phyloP scores from a whole-genome alignment of 1,139 yeast genomes.

The Saccharomyces pastorianus region DNA sequence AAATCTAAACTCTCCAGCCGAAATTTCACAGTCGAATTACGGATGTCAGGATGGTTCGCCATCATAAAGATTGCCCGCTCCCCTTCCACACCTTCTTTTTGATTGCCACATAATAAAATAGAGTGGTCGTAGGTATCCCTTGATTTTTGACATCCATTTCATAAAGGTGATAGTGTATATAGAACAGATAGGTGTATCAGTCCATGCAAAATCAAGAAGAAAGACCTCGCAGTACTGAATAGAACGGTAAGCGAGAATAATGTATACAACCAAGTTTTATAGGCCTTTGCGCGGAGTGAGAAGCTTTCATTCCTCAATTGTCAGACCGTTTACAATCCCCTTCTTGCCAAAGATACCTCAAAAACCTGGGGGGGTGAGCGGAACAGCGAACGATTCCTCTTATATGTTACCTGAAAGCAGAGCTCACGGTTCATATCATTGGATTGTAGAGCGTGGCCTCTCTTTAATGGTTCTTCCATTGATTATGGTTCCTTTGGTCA shows the following conservation, averaged over 20 bases:
- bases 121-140: neutral
- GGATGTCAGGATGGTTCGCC: too few relatives aligned
- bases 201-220: neutral
- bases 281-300: neutral
- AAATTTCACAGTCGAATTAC: too few relatives aligned
- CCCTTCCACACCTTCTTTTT: too few relatives aligned
- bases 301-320: neutral
- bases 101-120: too few relatives aligned
- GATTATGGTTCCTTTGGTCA: conserved; percentile 48
- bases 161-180: neutral
- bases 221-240: too few relatives aligned
- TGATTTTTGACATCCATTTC: neutral
- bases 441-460: conserved; percentile 57
- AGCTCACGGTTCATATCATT: conserved; percentile 57
- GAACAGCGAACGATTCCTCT: conserved; percentile 65
- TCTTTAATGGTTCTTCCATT: conserved; percentile 55
- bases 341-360: conserved; percentile 48
- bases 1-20: too few relatives aligned
- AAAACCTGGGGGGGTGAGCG: conserved; percentile 66
- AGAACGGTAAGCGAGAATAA: too few relatives aligned
- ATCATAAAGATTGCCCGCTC: too few relatives aligned
- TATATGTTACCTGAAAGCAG: conserved; percentile 46
- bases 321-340: conserved; percentile 28
- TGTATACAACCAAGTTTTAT: neutral
- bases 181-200: neutral